Evolutionary conservation across 225 moss, liverwort and hornwort species (phyloP), one percentile per base, ranked within the genome.

Genomic region (Sphagnum tenellum): DNA sequence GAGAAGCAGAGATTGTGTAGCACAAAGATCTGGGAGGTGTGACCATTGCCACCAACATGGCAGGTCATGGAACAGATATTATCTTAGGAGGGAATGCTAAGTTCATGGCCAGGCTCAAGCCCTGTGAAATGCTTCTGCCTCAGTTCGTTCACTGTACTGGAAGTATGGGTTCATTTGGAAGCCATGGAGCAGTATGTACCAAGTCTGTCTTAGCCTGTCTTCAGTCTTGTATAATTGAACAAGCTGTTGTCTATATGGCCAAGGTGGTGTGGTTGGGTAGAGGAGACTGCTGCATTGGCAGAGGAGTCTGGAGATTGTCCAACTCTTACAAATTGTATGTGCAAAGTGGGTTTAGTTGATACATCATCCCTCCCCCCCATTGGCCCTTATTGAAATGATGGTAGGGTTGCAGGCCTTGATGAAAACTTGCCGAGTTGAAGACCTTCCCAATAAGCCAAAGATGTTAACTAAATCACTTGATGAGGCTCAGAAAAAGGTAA

Each of bases 21-120:
- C 95, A 45, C 95, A 96, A 70, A 92, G 92, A 92, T 59, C 80
- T 84, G 58, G 92, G 92, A 69, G 88, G 88, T 48, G 89, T 92
- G 68, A 96, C 95, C 4, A 96, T 96, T 66, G 92, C 95, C 13
- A 96, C 95, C 49, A 96, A 96, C 67, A 96, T 96, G 95, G 95
- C 95, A 63, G 95, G 95, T 69, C 89, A 89, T 76, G 95, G 95
- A 78, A 96, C 95, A 52, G 95, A 96, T 66, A 96, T 92, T 56
- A 96, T 96, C 57, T 63, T 96, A 57, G 95, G 95, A 72, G 95
- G 95, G 73, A 96, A 96, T 67, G 67, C 92, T 51, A 88, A 92
- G 66, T 95, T 95, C 66, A 95, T 95, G 95, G 95, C 88, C 12
- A 92, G 92, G 61, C 88, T 95, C 46, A 92, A 92, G 81, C 77